Evolutionary conservation across 768 basidiomycete genomes (phyloP).

Genomic region (Boletus reticulatus): DNA sequence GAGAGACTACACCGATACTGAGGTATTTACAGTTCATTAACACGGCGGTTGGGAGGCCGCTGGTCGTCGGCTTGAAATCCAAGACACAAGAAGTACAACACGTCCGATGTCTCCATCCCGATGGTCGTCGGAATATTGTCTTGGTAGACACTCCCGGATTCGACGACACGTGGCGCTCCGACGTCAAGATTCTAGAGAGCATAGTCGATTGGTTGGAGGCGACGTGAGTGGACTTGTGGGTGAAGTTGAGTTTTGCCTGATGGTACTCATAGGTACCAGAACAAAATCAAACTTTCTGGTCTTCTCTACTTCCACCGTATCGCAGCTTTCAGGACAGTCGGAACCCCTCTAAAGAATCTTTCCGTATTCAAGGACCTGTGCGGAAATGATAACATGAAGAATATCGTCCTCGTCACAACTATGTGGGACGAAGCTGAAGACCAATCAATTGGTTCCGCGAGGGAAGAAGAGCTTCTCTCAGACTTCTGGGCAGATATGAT

Average conservation of each 20-base stretch:
- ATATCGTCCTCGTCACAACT: conserved; percentile 17
- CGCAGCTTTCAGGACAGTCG: neutral
- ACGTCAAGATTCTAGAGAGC: conserved; percentile 6
- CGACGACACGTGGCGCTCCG: conserved; percentile 9
- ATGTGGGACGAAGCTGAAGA: conserved; percentile 2
- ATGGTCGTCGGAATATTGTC: conserved; percentile 10
- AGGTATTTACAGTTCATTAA: conserved; percentile 14
- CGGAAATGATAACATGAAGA: conserved; percentile 8
- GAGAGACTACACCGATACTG: neutral
- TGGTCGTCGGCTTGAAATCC: conserved; percentile 3
- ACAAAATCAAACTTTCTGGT: too few relatives aligned
- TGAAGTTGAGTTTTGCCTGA: neutral
- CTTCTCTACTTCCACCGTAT: too few relatives aligned
- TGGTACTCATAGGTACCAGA: neutral
- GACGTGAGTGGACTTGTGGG: conserved; percentile 4
- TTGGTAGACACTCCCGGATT: conserved; percentile 20
- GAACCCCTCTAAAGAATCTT: conserved; percentile 1
- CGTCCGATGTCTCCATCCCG: conserved; percentile 13
- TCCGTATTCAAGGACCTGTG: conserved; percentile 4
- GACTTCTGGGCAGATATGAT: too few relatives aligned
- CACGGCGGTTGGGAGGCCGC: neutral
- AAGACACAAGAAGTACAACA: conserved; percentile 4
- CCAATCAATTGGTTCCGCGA: too few relatives aligned
- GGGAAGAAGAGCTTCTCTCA: too few relatives aligned
- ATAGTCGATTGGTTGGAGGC: conserved; percentile 13